Base-by-base conservation (phyloP, 495 filamentous ascomycete genomes). In the Evernia prunastri region DNA sequence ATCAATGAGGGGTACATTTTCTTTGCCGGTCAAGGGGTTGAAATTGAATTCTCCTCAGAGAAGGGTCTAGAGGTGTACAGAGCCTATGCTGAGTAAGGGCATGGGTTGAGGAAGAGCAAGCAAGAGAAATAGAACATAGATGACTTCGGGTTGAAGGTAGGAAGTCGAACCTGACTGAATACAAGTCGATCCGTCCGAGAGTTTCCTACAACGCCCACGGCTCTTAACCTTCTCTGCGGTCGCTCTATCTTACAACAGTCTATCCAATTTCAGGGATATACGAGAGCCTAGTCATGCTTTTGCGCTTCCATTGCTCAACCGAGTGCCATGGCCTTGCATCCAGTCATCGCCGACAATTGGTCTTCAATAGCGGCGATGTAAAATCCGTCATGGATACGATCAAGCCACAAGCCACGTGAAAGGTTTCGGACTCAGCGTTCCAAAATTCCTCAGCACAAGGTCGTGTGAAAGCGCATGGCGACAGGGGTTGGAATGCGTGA, bases 1-100 rank as follows among this genome's bases (percentile, higher is more conserved):
- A 63, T 90, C 37, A 79, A 78, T 17, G 82, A 87, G 72, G 89
- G 79, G 3, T 82, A 73, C 67, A 83, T 90, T 12, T 91, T 78
- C 67, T 91, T 89, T 72, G 77, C 91, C 9, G 88, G 85, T 13
- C 80, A 82, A 25, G 86, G 84, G 2, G 75, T 83, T 59, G 73
- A 78, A 63, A 59, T 86, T 42, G 73, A 78, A 39, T 81, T 82
- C 64, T 70, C 72, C 54, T 78, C 80, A 5, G 71, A 79, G 35
- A 47, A 73, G 47, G 84, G 77, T 1, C 64, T 89, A 76, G 77
- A 84, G 58, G 71, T 84, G 27, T 83, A 84, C 69, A 78, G 79
- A 68, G 81, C 84, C 18, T 84, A 78, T 74, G 79, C 77, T 18
- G 82, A 83, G 69, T 82, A 74, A 60, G 7, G 10, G 23, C 51